Base-by-base conservation (phyloP, 2,329 filamentous ascomycete genomes). In the Sordariomycetes sp. region DNA sequence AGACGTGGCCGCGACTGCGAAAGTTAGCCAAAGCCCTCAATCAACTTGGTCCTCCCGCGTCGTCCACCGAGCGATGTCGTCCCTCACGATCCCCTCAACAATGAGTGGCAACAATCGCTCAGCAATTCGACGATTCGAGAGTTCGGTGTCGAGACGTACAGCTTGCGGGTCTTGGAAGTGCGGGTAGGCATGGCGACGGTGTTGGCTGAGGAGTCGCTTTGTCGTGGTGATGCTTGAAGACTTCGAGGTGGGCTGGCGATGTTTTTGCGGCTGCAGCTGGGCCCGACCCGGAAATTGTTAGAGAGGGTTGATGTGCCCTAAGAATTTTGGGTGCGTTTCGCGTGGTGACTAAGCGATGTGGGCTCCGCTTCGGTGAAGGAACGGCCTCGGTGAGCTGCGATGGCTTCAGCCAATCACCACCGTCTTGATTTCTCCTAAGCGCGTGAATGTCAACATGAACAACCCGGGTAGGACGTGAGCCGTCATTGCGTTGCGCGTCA, bases 1-100 rank as follows among this genome's bases (percentile, higher is more conserved):
- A 93, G 64, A 98, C 92, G 74, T 98, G 86, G 69, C 90, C 90
- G 75, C 90, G 87, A 75, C 82, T 87, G 61, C 55, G 35, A 45
- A 48, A 30, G 17, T 28, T 28, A 28, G 25, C 25, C 25, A 28
- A 14, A 16, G 3, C 17, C 25, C 25, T 11, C 8, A 8, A 14
- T 28, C 25, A 14, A 28, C 25, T n/a, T n/a, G n/a, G n/a, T n/a
- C n/a, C n/a, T n/a, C n/a, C n/a, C n/a, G n/a, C n/a, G n/a, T n/a
- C n/a, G n/a, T n/a, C n/a, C n/a, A n/a, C n/a, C n/a, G n/a, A n/a
- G n/a, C n/a, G n/a, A n/a, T n/a, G n/a, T n/a, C n/a, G n/a, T n/a
- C n/a, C n/a, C n/a, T n/a, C n/a, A n/a, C n/a, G n/a, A n/a, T n/a
- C n/a, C n/a, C n/a, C n/a, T n/a, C n/a, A n/a, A n/a, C n/a, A n/a